These are phyloP conservation scores for Gentiana dahurica DNA, from an alignment of 257 asterid genomes.

Conservation along the genomic window DNA sequence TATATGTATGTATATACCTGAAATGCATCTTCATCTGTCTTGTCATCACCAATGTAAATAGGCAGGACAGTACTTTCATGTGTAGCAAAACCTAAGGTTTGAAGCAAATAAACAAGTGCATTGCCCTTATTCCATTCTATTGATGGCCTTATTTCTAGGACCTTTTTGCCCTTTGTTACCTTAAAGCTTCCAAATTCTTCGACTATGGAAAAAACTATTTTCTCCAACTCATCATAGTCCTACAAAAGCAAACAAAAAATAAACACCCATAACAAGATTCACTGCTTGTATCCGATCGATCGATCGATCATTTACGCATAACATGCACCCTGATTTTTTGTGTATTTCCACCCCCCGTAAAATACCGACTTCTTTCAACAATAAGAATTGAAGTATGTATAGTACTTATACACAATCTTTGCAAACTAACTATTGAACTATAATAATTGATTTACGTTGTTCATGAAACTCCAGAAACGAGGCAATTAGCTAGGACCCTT, in stretches of 20 bases:
- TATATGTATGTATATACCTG: conserved; percentile 27
- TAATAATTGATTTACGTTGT: no score
- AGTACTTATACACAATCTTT: no score
- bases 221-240: conserved; percentile 52
- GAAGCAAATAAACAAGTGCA: conserved; percentile 51
- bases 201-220: conserved; percentile 25
- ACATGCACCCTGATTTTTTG: no score
- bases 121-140: conserved; percentile 79
- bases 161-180: conserved; percentile 68
- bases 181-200: conserved; percentile 33
- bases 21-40: conserved; percentile 83
- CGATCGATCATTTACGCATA: no score
- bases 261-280: no score
- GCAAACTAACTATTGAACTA: no score
- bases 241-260: conserved; percentile 5
- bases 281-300: no score
- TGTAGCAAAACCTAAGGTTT: conserved; percentile 42
- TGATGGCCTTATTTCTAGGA: conserved; percentile 74
- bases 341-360: no score
- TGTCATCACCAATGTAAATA: conserved; percentile 67
- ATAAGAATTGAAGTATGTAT: no score
- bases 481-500: neutral
- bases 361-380: no score
- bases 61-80: conserved; percentile 39
- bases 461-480: no score